These are phyloP conservation scores for Phlebopus sp. DNA, from an alignment of 1,284 basidiomycete species.

Conservation along the genomic window DNA sequence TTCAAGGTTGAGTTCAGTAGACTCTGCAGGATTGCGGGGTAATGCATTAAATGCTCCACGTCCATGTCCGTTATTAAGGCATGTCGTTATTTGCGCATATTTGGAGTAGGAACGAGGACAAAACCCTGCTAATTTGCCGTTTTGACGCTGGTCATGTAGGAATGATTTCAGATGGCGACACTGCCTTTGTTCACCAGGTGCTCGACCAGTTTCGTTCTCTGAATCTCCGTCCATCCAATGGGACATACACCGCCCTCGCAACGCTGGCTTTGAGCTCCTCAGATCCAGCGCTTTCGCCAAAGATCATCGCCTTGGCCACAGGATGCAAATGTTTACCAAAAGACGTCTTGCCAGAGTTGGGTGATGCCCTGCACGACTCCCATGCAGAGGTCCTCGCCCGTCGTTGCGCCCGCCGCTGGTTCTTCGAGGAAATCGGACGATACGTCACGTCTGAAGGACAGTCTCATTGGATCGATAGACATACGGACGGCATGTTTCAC, in stretches of 20 bases:
- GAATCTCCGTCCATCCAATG: conserved; percentile 45
- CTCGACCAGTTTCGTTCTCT: conserved; percentile 44
- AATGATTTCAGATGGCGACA: conserved; percentile 9
- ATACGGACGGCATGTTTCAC: conserved; percentile 41
- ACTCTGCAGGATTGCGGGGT: not conserved
- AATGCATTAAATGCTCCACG: not conserved
- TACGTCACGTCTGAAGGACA: conserved; percentile 14
- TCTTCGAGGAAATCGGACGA: conserved; percentile 65
- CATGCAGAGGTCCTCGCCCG: conserved; percentile 90
- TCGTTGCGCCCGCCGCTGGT: conserved; percentile 78
- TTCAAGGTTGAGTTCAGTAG: not conserved
- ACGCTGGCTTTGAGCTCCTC: conserved; percentile 48
- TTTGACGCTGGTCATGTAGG: not conserved
- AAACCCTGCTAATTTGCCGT: too few species aligned
- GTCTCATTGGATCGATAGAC: conserved; percentile 46
- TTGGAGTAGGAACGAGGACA: conserved; percentile 6
- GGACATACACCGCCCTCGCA: conserved; percentile 61
- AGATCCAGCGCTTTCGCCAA: conserved; percentile 21
- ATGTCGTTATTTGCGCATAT: conserved; percentile 4
- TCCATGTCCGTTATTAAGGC: not conserved
- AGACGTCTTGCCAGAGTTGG: conserved; percentile 58
- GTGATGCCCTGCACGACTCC: conserved; percentile 84
- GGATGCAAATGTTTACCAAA: conserved; percentile 87
- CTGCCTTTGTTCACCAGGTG: conserved; percentile 33
- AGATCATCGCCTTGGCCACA: conserved; percentile 73